Percentiles rank a stretch among this genome's conserved stretches.
Evolutionary conservation across 805 yeast species (phyloP).

Genomic region (Ascoidea rubescens): DNA sequence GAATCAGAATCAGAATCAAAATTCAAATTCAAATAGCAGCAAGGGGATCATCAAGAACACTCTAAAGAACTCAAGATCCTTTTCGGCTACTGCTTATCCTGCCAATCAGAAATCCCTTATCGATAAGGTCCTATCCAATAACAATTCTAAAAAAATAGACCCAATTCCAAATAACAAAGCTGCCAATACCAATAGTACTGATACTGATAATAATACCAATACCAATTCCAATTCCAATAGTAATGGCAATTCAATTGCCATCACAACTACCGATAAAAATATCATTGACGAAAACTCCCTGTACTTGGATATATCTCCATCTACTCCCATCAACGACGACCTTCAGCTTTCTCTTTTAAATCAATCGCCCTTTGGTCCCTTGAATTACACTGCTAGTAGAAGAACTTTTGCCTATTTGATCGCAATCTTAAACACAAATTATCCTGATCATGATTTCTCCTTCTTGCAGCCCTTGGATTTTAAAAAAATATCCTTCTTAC

Average conservation of each 20-base stretch:
- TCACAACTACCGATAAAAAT: neutral
- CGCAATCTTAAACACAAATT: constrained; percentile 80
- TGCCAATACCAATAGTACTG: neutral
- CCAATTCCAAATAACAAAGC: too few relatives aligned
- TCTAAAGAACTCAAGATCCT: neutral
- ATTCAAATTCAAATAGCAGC: constrained; percentile 20
- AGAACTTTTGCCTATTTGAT: constrained; percentile 84
- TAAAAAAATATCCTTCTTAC: constrained; percentile 32
- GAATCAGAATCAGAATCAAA: neutral
- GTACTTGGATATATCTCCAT: too few relatives aligned
- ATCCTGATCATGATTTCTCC: constrained; percentile 93
- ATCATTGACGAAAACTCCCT: too few relatives aligned
- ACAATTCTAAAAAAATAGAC: too few relatives aligned
- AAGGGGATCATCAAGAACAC: constrained; percentile 7
- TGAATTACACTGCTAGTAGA: constrained; percentile 73
- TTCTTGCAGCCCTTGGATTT: constrained; percentile 71
- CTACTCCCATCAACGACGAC: too few relatives aligned
- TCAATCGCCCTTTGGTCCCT: constrained; percentile 78
- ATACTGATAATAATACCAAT: neutral
- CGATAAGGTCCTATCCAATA: neutral
- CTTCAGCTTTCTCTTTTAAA: neutral
- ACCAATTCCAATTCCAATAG: too few relatives aligned
- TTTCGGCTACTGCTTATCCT: constrained; percentile 4
- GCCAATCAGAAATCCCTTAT: too few relatives aligned
- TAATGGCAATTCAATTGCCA: too few relatives aligned